These are phyloP conservation scores for Trypanosoma mega DNA, from an alignment of 208 protist genomes.

Conservation along the genomic window DNA sequence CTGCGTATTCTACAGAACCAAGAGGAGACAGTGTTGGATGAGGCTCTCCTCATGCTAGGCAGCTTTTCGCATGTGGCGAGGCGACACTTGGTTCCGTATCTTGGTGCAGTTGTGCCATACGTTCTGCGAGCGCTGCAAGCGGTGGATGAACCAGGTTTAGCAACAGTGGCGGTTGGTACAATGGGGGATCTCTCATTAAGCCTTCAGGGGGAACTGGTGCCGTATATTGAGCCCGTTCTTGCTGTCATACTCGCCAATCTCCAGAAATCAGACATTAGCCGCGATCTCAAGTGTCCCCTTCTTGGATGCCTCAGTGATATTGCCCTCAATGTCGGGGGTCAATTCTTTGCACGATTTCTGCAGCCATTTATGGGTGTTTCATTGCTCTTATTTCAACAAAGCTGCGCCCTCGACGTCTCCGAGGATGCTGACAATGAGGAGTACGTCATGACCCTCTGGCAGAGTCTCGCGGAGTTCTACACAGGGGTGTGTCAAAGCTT, in stretches of 20 bases:
- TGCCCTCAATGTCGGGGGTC: slow-evolving; percentile 87
- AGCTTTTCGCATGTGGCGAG: slow-evolving; percentile 86
- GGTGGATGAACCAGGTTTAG: slow-evolving; percentile 82
- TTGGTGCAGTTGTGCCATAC: slow-evolving; percentile 80
- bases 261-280: slow-evolving; percentile 70
- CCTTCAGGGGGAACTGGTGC: slow-evolving; percentile 59
- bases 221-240: slow-evolving; percentile 84
- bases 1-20: slow-evolving; percentile 52
- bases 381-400: slow-evolving; percentile 58
- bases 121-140: slow-evolving; percentile 71
- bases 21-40: slow-evolving; percentile 87
- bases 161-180: slow-evolving; percentile 85
- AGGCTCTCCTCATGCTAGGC: slow-evolving; percentile 94
- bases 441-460: slow-evolving; percentile 82
- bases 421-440: slow-evolving; percentile 76
- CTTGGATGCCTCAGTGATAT: slow-evolving; percentile 95
- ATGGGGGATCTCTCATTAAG: slow-evolving; percentile 94
- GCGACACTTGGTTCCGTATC: slow-evolving; percentile 74
- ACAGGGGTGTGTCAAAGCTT: slow-evolving; percentile 83
- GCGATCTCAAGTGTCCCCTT: slow-evolving; percentile 94
- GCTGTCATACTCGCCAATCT: slow-evolving; percentile 79
- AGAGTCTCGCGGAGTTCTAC: slow-evolving; percentile 67
- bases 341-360: slow-evolving; percentile 90
- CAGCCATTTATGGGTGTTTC: slow-evolving; percentile 78
- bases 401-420: slow-evolving; percentile 52